phyloP scores from a whole-genome alignment of 23 red algal species.

The Agarophyton chilense region DNA sequence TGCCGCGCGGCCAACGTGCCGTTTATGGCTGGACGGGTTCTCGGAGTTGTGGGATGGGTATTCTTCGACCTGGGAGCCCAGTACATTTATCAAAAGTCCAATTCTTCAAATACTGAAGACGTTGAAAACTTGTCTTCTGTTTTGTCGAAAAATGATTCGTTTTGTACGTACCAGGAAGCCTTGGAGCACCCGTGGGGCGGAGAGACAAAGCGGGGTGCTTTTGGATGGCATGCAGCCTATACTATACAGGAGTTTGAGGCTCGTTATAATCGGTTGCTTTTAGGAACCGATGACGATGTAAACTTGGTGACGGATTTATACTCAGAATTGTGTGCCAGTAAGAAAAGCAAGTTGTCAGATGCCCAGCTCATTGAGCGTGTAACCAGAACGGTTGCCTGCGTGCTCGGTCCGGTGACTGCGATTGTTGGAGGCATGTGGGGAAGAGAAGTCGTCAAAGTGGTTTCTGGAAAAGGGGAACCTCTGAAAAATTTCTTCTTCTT shows the following conservation, averaged over 20 bases:
- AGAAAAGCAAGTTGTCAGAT: constrained; percentile 8
- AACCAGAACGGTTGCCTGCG: not conserved
- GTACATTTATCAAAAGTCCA: constrained; percentile 23
- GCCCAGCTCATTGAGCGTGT: constrained; percentile 16
- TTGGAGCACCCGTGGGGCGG: constrained; percentile 37
- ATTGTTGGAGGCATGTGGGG: constrained; percentile 81
- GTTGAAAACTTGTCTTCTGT: constrained; percentile 4
- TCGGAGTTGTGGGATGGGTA: constrained; percentile 53
- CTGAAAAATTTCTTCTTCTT: constrained; percentile 80
- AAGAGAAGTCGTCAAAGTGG: constrained; percentile 74
- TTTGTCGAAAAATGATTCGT: not conserved
- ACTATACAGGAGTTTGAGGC: constrained; percentile 44
- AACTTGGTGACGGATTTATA: constrained; percentile 12
- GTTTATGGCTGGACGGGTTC: constrained; percentile 33
- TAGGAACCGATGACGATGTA: constrained; percentile 21
- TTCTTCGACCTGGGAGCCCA: constrained; percentile 60
- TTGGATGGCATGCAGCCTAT: constrained; percentile 61
- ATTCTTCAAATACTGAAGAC: not conserved
- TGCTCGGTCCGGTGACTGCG: constrained; percentile 55
- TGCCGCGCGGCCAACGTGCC: constrained; percentile 43
- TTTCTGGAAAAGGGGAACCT: constrained; percentile 63
- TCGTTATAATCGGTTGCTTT: constrained; percentile 36
- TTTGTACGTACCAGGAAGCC: constrained; percentile 35
- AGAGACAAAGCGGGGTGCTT: not conserved
- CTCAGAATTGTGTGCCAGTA: constrained; percentile 8